These are phyloP conservation scores for Sporothrix mexicana DNA, from an alignment of 2,329 filamentous ascomycete genomes.

Conservation along the genomic window DNA sequence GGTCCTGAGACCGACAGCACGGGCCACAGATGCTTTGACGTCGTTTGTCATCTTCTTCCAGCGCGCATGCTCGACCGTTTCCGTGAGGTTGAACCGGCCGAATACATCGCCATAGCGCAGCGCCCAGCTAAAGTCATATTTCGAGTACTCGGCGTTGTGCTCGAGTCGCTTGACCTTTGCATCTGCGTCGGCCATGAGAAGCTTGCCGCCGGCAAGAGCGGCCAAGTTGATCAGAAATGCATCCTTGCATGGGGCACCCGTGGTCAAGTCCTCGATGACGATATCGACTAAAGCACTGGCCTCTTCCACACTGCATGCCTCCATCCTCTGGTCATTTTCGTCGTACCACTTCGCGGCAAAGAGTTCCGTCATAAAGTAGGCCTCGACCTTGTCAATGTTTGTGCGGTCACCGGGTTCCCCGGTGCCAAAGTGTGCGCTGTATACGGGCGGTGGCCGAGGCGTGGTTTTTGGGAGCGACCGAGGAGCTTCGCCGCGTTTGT, in stretches of 20 bases:
- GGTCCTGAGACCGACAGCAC: conserved; percentile 32
- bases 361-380: conserved; percentile 59
- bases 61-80: conserved; percentile 52
- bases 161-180: conserved; percentile 53
- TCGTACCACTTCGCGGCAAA: conserved; percentile 60
- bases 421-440: neutral
- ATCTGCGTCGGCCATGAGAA: conserved; percentile 54
- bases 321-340: conserved; percentile 50
- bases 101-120: conserved; percentile 60
- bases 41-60: conserved; percentile 44
- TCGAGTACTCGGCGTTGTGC: conserved; percentile 49
- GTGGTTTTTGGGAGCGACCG: neutral
- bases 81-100: conserved; percentile 60
- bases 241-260: conserved; percentile 57
- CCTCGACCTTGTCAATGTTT: conserved; percentile 63
- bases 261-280: conserved; percentile 57
- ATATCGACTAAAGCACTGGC: conserved; percentile 59
- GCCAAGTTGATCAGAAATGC: conserved; percentile 65
- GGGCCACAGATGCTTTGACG: conserved; percentile 34
- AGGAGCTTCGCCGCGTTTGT: conserved; percentile 13
- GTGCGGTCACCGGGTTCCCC: conserved; percentile 53
- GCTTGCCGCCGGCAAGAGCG: conserved; percentile 60
- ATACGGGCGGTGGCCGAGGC: neutral
- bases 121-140: conserved; percentile 62
- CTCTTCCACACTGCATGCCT: conserved; percentile 57